These are phyloP conservation scores for Aspergillus bridgeri DNA, from an alignment of 495 filamentous ascomycete species.

Conservation along the genomic window DNA sequence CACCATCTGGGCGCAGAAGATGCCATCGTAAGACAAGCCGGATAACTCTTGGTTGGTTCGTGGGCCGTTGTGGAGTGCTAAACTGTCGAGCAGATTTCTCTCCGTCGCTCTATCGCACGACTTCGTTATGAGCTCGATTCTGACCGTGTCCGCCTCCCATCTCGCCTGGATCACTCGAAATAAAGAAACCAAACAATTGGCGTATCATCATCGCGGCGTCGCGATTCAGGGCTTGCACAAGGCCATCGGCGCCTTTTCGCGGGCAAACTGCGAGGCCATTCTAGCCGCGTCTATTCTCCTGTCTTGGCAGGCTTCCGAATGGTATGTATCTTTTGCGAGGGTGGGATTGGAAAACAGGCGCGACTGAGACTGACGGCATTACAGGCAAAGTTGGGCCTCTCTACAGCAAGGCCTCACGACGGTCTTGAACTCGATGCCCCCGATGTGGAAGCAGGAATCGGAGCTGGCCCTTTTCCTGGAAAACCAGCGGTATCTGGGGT, in stretches of 20 bases:
- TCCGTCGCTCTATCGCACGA: slow-evolving; percentile 72
- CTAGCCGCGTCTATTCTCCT: slow-evolving; percentile 88
- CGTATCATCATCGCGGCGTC: slow-evolving; percentile 77
- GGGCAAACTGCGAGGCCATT: slow-evolving; percentile 84
- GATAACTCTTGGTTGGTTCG: neutral
- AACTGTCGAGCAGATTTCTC: slow-evolving; percentile 61
- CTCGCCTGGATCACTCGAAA: slow-evolving; percentile 82
- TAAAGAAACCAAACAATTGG: slow-evolving; percentile 76
- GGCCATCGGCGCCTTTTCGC: slow-evolving; percentile 80
- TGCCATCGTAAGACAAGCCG: slow-evolving; percentile 73
- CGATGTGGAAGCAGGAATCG: slow-evolving; percentile 81
- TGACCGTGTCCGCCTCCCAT: slow-evolving; percentile 88
- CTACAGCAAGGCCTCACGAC: slow-evolving; percentile 88
- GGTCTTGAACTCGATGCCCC: slow-evolving; percentile 86
- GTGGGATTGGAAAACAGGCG: slow-evolving; percentile 16
- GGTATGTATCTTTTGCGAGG: slow-evolving; percentile 59
- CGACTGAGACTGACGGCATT: slow-evolving; percentile 27
- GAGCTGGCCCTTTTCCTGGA: slow-evolving; percentile 81
- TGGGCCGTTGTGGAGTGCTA: slow-evolving; percentile 3
- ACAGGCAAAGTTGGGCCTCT: slow-evolving; percentile 85
- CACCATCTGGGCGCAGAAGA: slow-evolving; percentile 86
- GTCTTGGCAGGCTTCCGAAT: slow-evolving; percentile 96
- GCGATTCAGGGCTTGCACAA: slow-evolving; percentile 86
- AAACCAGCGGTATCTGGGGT: slow-evolving; percentile 51
- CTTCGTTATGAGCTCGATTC: slow-evolving; percentile 90